These are phyloP conservation scores for Vanrija humicola DNA, from an alignment of 1,284 basidiomycete species.

Conservation along the genomic window DNA sequence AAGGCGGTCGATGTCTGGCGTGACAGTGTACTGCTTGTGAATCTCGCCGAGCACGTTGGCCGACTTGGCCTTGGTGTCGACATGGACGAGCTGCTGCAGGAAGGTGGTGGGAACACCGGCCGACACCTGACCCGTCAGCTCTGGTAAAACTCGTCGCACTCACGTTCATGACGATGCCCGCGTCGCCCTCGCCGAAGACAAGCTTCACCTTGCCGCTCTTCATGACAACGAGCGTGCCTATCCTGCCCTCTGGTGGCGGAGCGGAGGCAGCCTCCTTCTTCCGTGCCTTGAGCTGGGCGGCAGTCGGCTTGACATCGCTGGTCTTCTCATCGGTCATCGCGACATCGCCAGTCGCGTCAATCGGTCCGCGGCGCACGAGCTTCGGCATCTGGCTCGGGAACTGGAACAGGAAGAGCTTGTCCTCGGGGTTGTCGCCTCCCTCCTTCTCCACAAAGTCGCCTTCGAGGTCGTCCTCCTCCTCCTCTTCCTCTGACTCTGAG, in stretches of 20 bases:
- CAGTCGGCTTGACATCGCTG: constrained; percentile 28
- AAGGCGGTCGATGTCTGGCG: constrained; percentile 76
- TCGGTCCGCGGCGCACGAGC: constrained; percentile 52
- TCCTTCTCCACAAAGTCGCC: constrained; percentile 64
- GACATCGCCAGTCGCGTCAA: constrained; percentile 30
- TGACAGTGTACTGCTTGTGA: constrained; percentile 76
- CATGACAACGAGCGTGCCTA: constrained; percentile 78
- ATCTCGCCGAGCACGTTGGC: constrained; percentile 77
- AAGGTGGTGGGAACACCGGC: constrained; percentile 83
- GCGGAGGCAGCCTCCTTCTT: constrained; percentile 32
- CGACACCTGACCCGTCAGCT: constrained; percentile 58
- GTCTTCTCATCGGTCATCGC: constrained; percentile 9
- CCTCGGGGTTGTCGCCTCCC: constrained; percentile 54
- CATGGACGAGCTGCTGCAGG: constrained; percentile 76
- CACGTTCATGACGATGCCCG: constrained; percentile 78
- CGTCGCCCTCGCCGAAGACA: constrained; percentile 71
- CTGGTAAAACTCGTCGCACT: constrained; percentile 27
- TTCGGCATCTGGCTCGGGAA: constrained; percentile 84
- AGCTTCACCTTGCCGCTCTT: constrained; percentile 82
- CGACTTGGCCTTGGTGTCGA: constrained; percentile 60
- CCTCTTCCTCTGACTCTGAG: constrained; percentile 79
- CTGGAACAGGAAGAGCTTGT: constrained; percentile 81
- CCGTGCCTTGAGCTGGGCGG: constrained; percentile 18
- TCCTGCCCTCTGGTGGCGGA: constrained; percentile 64
- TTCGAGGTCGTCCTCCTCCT: constrained; percentile 76